These are phyloP conservation scores for Halocafeteria seosinensis DNA, from an alignment of 108 stramenopile species.

Conservation along the genomic window DNA sequence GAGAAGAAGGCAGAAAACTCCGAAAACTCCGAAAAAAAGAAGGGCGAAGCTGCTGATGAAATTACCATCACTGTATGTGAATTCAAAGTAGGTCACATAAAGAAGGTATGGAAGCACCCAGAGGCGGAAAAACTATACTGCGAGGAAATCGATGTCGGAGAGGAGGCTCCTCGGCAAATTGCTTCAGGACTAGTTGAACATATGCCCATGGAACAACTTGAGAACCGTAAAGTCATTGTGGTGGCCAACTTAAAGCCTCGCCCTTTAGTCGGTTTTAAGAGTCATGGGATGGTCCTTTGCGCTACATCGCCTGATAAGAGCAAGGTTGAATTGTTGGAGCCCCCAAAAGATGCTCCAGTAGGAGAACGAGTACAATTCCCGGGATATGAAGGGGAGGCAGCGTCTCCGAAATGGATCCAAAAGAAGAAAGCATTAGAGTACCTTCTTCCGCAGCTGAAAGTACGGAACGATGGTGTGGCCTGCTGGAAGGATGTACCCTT, in stretches of 20 bases:
- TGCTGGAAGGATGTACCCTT: slow-evolving; percentile 5
- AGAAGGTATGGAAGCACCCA: slow-evolving; percentile 82
- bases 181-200: slow-evolving; percentile 72
- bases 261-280: slow-evolving; percentile 68
- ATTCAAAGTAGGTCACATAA: slow-evolving; percentile 58
- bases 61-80: slow-evolving; percentile 71
- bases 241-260: slow-evolving; percentile 90
- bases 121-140: slow-evolving; percentile 89
- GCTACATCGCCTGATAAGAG: slow-evolving; percentile 51
- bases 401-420: slow-evolving; percentile 56
- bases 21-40: not conserved
- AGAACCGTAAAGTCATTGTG: slow-evolving; percentile 67
- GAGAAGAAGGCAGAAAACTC: not conserved
- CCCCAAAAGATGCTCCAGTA: slow-evolving; percentile 61
- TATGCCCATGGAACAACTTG: slow-evolving; percentile 63
- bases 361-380: slow-evolving; percentile 78
- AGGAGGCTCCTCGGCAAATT: slow-evolving; percentile 62
- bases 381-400: slow-evolving; percentile 58
- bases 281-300: slow-evolving; percentile 95
- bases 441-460: slow-evolving; percentile 62
- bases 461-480: slow-evolving; percentile 55
- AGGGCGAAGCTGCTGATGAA: slow-evolving; percentile 42
- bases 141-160: slow-evolving; percentile 92
- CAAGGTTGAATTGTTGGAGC: slow-evolving; percentile 74
- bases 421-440: slow-evolving; percentile 91